Conservation (phyloP, 768 basidiomycete genomes). For the Suillus cothurnatus region DNA sequence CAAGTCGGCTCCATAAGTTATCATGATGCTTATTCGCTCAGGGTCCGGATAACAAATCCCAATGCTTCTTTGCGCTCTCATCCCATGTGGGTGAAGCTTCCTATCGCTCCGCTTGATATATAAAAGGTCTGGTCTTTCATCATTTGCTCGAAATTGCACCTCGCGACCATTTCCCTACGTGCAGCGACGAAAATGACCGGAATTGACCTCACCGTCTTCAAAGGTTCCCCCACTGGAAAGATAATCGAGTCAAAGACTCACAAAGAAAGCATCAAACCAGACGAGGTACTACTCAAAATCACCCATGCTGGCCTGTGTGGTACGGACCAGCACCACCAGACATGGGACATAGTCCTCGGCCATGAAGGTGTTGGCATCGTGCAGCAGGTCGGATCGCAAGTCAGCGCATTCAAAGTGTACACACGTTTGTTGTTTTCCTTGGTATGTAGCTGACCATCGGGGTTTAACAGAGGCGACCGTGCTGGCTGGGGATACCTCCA, state of each 20-base stretch:
- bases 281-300: conserved; percentile 33
- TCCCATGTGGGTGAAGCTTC: not conserved
- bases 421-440: conserved; percentile 7
- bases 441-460: not conserved
- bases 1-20: not conserved
- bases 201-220: conserved; percentile 33
- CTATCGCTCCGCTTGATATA: not conserved
- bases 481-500: conserved; percentile 41
- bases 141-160: not conserved
- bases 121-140: not conserved
- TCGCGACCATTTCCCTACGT: not conserved
- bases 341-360: conserved; percentile 38
- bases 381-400: conserved; percentile 32
- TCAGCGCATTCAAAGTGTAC: conserved; percentile 37
- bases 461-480: conserved; percentile 33
- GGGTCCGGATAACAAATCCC: not conserved
- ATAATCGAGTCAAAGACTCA: conserved; percentile 20
- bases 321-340: conserved; percentile 39
- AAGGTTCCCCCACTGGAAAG: conserved; percentile 25
- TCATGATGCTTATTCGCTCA: not conserved
- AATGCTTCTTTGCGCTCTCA: not conserved
- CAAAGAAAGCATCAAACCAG: conserved; percentile 22
- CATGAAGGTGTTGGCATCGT: conserved; percentile 42
- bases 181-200: conserved; percentile 12
- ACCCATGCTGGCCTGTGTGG: conserved; percentile 41